These are phyloP conservation scores for Nematodospora anomalae DNA, from an alignment of 1,139 yeast species.

Conservation along the genomic window DNA sequence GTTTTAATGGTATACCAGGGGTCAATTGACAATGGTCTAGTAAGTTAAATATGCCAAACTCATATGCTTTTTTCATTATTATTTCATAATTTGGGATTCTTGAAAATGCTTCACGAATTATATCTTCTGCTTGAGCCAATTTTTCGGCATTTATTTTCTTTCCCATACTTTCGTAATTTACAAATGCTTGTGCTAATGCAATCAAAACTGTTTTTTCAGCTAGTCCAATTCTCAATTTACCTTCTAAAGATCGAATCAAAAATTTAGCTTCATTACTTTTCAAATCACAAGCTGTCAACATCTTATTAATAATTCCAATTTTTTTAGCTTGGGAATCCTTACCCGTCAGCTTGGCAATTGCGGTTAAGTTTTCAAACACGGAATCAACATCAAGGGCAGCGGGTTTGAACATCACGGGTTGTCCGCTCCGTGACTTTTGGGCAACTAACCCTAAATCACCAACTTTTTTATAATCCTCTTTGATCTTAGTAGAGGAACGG, in stretches of 20 bases:
- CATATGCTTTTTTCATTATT: constrained; percentile 63
- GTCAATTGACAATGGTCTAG: constrained; percentile 69
- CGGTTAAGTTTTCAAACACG: constrained; percentile 73
- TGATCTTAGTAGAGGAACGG: constrained; percentile 66
- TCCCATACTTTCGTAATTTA: constrained; percentile 49
- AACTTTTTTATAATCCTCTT: constrained; percentile 67
- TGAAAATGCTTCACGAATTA: constrained; percentile 80
- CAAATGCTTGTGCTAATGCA: constrained; percentile 81
- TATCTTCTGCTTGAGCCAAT: constrained; percentile 66
- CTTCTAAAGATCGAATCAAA: constrained; percentile 85
- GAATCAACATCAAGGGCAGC: constrained; percentile 68
- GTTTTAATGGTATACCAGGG: constrained; percentile 94
- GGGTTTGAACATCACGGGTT: constrained; percentile 92
- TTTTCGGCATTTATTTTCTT: constrained; percentile 37
- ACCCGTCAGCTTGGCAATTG: constrained; percentile 82
- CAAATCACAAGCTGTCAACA: constrained; percentile 86
- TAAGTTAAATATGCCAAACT: constrained; percentile 65
- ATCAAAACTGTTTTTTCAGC: constrained; percentile 91
- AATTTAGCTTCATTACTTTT: constrained; percentile 76
- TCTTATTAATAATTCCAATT: constrained; percentile 71
- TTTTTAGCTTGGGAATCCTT: constrained; percentile 78
- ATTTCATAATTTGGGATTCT: constrained; percentile 90
- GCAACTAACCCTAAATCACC: constrained; percentile 96
- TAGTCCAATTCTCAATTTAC: constrained; percentile 87
- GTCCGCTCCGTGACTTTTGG: constrained; percentile 75